Evolutionary conservation across 164 flowering plant species (phyloP).

Genomic region (Euptelea pleiosperma): DNA sequence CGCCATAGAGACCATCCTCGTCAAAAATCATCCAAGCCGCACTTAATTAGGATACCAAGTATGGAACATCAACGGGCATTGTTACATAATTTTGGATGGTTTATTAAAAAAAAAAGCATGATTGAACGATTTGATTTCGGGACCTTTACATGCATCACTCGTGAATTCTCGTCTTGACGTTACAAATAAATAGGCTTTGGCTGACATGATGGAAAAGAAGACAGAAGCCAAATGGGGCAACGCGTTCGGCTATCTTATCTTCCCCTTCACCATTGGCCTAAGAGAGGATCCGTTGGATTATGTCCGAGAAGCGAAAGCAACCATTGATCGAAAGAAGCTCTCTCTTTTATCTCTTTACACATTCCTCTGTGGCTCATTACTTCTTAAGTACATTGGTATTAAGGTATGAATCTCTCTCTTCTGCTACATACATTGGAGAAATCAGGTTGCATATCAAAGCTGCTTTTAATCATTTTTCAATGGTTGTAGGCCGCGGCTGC

Average conservation of each 20-base stretch:
- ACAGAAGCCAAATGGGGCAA: slow-evolving; percentile 58
- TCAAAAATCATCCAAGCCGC: too few species aligned
- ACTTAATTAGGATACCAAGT: too few species aligned
- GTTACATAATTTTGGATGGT: too few species aligned
- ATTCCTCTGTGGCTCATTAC: slow-evolving; percentile 21
- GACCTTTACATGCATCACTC: too few species aligned
- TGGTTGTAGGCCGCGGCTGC: slow-evolving; percentile 33
- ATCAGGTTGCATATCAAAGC: neutral
- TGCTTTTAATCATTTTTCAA: too few species aligned
- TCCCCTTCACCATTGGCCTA: slow-evolving; percentile 47
- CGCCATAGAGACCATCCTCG: too few species aligned
- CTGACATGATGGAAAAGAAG: slow-evolving; percentile 59
- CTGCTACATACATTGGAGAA: too few species aligned
- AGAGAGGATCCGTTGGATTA: slow-evolving; percentile 56
- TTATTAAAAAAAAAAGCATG: too few species aligned
- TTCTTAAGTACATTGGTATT: slow-evolving; percentile 42
- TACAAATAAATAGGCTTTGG: slow-evolving; percentile 36
- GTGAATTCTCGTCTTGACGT: too few species aligned
- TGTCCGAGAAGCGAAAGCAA: slow-evolving; percentile 52
- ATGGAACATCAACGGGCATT: too few species aligned
- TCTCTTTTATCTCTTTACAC: slow-evolving; percentile 51
- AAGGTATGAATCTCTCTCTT: slow-evolving; percentile 37
- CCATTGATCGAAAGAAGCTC: slow-evolving; percentile 58
- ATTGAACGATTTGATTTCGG: too few species aligned
- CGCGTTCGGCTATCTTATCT: slow-evolving; percentile 47